phyloP scores from a whole-genome alignment of 2,329 filamentous ascomycete genomes.

The Lasiodiplodia theobromae region DNA sequence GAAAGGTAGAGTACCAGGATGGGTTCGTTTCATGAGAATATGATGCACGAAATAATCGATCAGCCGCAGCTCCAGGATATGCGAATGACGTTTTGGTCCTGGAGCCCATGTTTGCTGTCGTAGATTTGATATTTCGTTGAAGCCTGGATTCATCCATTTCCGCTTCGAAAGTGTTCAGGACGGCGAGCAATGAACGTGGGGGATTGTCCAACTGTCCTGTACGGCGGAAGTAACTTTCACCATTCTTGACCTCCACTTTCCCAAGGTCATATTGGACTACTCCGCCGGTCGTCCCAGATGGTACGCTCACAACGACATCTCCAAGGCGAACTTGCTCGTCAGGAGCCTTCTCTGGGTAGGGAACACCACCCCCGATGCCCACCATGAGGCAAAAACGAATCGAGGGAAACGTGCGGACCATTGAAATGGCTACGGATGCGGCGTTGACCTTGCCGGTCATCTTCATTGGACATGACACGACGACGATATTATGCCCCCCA shows the following conservation, averaged over 20 bases:
- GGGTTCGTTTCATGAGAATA: no score
- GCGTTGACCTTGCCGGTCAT: background rate
- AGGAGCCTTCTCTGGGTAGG: background rate
- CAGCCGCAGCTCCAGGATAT: no score
- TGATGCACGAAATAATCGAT: no score
- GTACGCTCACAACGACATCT: background rate
- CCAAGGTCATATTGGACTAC: background rate
- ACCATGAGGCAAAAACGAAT: background rate
- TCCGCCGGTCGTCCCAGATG: background rate
- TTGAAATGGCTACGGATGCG: background rate
- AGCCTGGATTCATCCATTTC: background rate
- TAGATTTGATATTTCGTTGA: rapidly evolving
- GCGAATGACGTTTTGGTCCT: no score
- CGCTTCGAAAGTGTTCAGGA: background rate
- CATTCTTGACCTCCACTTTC: background rate
- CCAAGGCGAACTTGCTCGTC: background rate
- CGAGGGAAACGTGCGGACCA: background rate
- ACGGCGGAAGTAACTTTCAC: background rate
- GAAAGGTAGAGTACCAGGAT: no score
- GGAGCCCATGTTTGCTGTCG: no score
- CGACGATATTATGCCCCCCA: background rate
- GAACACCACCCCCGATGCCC: background rate
- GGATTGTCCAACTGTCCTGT: background rate
- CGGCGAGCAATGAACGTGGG: background rate
- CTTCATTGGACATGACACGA: background rate